A percentile compares a stretch with the other conserved stretches of the same genome.
Conservation (phyloP, 257 asterid genomes). For the Nemophila menziesii region DNA sequence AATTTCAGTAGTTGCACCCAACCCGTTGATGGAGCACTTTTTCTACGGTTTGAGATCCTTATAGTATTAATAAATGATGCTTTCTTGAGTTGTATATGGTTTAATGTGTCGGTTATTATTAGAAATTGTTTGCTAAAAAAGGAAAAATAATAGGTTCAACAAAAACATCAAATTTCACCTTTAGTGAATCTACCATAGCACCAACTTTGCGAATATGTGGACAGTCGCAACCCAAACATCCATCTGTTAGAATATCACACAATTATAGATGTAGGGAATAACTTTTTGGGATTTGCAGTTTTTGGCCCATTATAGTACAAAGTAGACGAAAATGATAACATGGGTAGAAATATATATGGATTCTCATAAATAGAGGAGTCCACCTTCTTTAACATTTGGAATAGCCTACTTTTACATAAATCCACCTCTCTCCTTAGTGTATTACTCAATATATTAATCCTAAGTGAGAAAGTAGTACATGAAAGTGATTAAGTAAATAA, state of each 20-base stretch:
- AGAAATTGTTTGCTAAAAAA: too few species aligned
- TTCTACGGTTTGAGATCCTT: too few species aligned
- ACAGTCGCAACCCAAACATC: slow-evolving; percentile 93
- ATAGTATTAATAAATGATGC: too few species aligned
- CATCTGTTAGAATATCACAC: slow-evolving; percentile 85
- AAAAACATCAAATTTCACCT: slow-evolving; percentile 32
- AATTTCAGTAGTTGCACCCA: too few species aligned
- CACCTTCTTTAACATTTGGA: slow-evolving; percentile 94
- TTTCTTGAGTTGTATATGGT: too few species aligned
- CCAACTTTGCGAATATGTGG: slow-evolving; percentile 88
- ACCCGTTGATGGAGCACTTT: too few species aligned
- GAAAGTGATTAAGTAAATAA: not conserved
- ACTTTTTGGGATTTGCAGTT: slow-evolving; percentile 86
- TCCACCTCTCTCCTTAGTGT: slow-evolving; percentile 97
- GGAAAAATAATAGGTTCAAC: slow-evolving; percentile 1
- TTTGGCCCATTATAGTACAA: slow-evolving; percentile 69
- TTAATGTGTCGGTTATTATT: too few species aligned
- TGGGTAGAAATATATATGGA: slow-evolving; percentile 94
- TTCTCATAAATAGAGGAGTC: slow-evolving; percentile 85
- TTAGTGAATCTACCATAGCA: slow-evolving; percentile 71
- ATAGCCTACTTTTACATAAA: slow-evolving; percentile 91
- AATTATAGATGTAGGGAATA: slow-evolving; percentile 80
- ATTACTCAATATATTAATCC: slow-evolving; percentile 91
- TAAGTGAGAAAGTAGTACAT: slow-evolving; percentile 14
- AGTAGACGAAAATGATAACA: slow-evolving; percentile 29